phyloP scores from a whole-genome alignment of 2,329 filamentous ascomycete genomes.

The Botrytis byssoidea region DNA sequence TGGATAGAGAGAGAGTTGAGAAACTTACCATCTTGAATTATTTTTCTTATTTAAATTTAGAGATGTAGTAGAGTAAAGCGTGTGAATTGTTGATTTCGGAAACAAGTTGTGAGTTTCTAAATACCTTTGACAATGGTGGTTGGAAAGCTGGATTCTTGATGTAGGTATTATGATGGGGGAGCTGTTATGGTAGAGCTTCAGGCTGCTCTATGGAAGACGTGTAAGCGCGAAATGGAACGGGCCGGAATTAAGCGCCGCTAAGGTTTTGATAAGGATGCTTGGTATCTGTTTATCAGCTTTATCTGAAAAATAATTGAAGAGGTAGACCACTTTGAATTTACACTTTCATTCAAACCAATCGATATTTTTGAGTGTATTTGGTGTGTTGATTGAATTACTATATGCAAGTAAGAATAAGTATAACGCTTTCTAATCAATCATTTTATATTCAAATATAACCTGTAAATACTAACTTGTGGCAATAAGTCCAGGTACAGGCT shows the following conservation, averaged over 20 bases:
- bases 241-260: constrained; percentile 20
- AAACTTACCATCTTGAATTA: constrained; percentile 7
- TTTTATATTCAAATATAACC: neutral
- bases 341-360: neutral
- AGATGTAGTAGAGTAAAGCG: neutral
- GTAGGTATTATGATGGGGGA: neutral
- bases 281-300: neutral
- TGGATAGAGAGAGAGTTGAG: neutral
- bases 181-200: constrained; percentile 17
- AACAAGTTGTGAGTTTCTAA: neutral
- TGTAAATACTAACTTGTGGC: neutral
- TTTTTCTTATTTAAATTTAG: neutral
- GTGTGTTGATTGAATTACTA: neutral
- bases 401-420: neutral
- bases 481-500: neutral
- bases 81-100: neutral
- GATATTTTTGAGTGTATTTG: neutral
- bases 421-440: neutral
- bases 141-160: neutral
- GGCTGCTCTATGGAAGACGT: constrained; percentile 12
- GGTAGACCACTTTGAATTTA: neutral
- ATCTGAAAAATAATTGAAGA: neutral
- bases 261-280: neutral
- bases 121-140: neutral
- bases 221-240: constrained; percentile 11